phyloP scores from a whole-genome alignment of 192 early-diverging fungal species.

The Umbelopsis sp. region DNA sequence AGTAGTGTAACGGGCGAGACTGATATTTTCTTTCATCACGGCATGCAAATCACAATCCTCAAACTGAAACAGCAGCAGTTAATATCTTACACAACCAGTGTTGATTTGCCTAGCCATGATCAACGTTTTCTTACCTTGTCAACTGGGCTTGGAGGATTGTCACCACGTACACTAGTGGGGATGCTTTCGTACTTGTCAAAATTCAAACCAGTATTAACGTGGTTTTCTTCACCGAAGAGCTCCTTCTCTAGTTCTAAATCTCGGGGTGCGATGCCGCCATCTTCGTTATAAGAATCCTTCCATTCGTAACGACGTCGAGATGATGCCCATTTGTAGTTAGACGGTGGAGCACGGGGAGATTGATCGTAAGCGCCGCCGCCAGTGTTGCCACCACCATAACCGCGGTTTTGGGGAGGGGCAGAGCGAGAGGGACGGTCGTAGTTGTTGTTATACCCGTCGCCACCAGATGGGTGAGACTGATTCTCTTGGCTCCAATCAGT shows the following conservation, averaged over 20 bases:
- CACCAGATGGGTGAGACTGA: not conserved
- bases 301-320: constrained; percentile 52
- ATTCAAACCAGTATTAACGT: constrained; percentile 74
- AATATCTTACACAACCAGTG: not conserved
- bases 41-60: constrained; percentile 65
- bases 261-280: constrained; percentile 57
- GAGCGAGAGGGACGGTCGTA: not conserved
- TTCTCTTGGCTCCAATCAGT: not conserved
- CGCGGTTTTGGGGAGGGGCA: not conserved
- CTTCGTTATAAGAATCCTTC: constrained; percentile 51
- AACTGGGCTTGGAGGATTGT: constrained; percentile 52
- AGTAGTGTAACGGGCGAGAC: constrained; percentile 60
- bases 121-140: constrained; percentile 28
- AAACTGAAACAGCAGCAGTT: constrained; percentile 49
- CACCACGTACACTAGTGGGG: constrained; percentile 65
- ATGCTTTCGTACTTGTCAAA: constrained; percentile 79
- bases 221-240: constrained; percentile 60
- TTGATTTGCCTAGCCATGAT: not conserved
- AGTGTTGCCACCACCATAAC: not conserved
- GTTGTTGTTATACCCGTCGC: not conserved
- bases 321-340: constrained; percentile 48
- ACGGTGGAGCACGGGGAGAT: constrained; percentile 20
- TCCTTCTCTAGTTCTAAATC: constrained; percentile 64
- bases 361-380: not conserved
- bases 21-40: constrained; percentile 66